These are phyloP conservation scores for Malus sylvestris DNA, from an alignment of 306 rosid genomes.

Conservation along the genomic window DNA sequence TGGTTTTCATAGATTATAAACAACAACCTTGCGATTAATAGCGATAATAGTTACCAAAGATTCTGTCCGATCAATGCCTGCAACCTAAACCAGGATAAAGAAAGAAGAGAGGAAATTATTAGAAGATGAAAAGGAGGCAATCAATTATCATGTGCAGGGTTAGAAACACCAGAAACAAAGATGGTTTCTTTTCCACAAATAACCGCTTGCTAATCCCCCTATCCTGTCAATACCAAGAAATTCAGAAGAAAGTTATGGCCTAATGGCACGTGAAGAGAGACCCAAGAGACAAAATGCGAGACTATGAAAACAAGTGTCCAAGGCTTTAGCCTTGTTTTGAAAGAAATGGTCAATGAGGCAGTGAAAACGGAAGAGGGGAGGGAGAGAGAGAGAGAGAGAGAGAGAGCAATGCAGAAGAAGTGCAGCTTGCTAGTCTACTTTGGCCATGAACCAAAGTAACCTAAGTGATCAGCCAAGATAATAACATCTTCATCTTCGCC, in stretches of 20 bases:
- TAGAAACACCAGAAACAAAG: slow-evolving; percentile 27
- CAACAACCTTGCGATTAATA: slow-evolving; percentile 35
- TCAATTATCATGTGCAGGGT: slow-evolving; percentile 23
- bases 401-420: slow-evolving; percentile 10
- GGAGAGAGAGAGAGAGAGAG: not conserved
- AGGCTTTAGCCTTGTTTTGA: not conserved
- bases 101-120: slow-evolving; percentile 28
- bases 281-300: slow-evolving; percentile 6
- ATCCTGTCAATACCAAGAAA: slow-evolving; percentile 23
- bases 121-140: slow-evolving; percentile 12
- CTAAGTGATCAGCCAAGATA: slow-evolving; percentile 46
- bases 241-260: slow-evolving; percentile 20
- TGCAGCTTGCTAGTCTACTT: slow-evolving; percentile 16
- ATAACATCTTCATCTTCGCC: slow-evolving; percentile 48
- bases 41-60: slow-evolving; percentile 18
- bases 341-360: not conserved
- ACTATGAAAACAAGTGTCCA: not conserved
- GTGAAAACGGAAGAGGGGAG: not conserved
- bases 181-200: slow-evolving; percentile 24
- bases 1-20: not conserved
- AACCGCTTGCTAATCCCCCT: slow-evolving; percentile 20
- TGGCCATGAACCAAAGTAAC: slow-evolving; percentile 53
- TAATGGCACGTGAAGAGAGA: slow-evolving; percentile 19
- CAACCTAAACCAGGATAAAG: slow-evolving; percentile 41
- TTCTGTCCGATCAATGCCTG: slow-evolving; percentile 46